Conservation (phyloP, 371 early-diverging fungal genomes). For the Lichtheimia ornata region DNA sequence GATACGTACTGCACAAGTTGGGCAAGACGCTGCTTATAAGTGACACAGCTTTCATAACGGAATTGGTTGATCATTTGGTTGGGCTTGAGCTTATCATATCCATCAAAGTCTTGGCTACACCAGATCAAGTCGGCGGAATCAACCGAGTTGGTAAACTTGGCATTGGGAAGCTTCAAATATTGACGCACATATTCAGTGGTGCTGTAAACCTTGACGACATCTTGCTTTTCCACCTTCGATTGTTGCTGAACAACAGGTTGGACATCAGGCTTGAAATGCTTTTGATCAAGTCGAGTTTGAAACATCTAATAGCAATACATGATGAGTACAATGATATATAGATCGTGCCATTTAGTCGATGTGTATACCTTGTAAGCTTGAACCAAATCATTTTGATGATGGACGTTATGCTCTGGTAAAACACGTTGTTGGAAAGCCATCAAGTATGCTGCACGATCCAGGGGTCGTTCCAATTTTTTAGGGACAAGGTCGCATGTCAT, state of each 20-base stretch:
- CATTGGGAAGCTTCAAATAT: slow-evolving; percentile 48
- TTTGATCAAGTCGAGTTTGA: background rate
- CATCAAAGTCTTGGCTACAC: slow-evolving; percentile 51
- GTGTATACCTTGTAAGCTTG: slow-evolving; percentile 29
- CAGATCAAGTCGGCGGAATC: slow-evolving; percentile 56
- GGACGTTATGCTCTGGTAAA: slow-evolving; percentile 24
- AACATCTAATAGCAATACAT: background rate
- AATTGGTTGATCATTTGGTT: slow-evolving; percentile 56
- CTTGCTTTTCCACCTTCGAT: background rate
- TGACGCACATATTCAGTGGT: slow-evolving; percentile 54
- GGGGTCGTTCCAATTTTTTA: slow-evolving; percentile 37
- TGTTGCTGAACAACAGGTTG: background rate
- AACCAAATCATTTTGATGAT: slow-evolving; percentile 27
- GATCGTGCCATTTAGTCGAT: background rate
- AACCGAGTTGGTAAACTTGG: slow-evolving; percentile 43
- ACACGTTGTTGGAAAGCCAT: slow-evolving; percentile 45
- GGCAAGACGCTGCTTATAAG: slow-evolving; percentile 53
- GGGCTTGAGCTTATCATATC: slow-evolving; percentile 49
- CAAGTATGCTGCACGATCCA: slow-evolving; percentile 51
- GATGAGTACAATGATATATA: background rate
- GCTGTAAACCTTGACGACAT: slow-evolving; percentile 34
- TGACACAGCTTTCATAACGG: slow-evolving; percentile 55
- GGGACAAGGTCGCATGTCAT: slow-evolving; percentile 56
- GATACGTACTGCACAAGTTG: slow-evolving; percentile 44
- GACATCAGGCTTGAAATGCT: background rate